Evolutionary conservation across 2,329 filamentous ascomycete genomes (phyloP).

Genomic region (Cordyceps javanica): DNA sequence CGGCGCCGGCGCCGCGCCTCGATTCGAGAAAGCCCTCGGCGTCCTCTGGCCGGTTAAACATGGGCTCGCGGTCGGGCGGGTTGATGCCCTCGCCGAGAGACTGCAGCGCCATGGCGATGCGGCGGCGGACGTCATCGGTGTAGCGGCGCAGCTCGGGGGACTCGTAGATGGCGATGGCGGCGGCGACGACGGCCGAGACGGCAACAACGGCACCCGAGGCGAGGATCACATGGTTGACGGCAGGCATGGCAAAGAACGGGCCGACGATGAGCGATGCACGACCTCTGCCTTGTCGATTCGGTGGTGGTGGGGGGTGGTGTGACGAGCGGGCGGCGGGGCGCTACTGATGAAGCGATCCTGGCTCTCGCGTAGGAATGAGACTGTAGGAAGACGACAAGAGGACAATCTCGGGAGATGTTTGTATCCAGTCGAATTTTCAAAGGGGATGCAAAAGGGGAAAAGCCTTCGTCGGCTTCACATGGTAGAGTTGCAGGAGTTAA

Average conservation of each 20-base stretch:
- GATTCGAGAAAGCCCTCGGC: constrained; percentile 57
- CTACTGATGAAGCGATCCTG: neutral
- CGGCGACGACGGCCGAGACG: constrained; percentile 50
- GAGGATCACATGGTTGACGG: constrained; percentile 48
- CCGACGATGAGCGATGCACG: neutral
- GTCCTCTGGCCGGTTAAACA: constrained; percentile 61
- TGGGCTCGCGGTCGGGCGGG: constrained; percentile 42
- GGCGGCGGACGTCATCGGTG: constrained; percentile 54
- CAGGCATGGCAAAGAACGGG: constrained; percentile 38
- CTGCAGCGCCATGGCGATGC: constrained; percentile 55
- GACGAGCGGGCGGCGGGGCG: constrained; percentile 1
- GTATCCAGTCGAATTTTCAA: neutral
- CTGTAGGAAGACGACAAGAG: neutral
- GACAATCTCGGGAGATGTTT: neutral
- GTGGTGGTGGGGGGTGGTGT: neutral
- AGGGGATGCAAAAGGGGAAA: neutral
- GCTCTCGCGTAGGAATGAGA: neutral
- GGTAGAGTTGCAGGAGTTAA: neutral
- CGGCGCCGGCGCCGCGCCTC: constrained; percentile 33
- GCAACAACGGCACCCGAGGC: constrained; percentile 53
- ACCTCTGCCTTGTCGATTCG: neutral
- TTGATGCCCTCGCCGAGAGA: constrained; percentile 52
- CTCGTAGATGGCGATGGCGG: constrained; percentile 57
- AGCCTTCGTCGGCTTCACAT: constrained; percentile 7
- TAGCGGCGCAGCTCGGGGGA: constrained; percentile 57